Base-by-base conservation (phyloP, 148 eudicot genomes). In the Cornus florida region DNA sequence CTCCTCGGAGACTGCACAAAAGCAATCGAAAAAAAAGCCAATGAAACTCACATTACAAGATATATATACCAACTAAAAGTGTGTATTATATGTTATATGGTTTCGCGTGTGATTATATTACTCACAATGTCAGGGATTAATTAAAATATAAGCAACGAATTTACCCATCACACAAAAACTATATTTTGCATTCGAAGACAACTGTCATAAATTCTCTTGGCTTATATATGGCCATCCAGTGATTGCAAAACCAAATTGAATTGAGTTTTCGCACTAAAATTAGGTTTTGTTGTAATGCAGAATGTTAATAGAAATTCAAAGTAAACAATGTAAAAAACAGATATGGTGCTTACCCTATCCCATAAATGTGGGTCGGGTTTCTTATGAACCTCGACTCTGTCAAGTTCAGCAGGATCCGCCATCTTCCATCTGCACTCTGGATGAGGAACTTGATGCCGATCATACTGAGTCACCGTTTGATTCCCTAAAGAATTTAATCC, bases 361-460 rank as follows among this genome's bases (percentile, higher is more conserved):
- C 98, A 95, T 17, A 95, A 79, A 78, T 82, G 90, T 12, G 97
- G 96, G 78, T 95, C 96, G 10, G 89, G 89, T 78, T 81, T 82
- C 85, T 95, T 95, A 82, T 85, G 82, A 57, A 95, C 97, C 13
- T 71, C 76, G 7, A 93, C 89, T 23, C 70, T 80, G 10, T 90
- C 87, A 70, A 95, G 59, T 10, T 31, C 75, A n/a, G 84, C 85
- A 59, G 97, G 98, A 80, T 87, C 87, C 16, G 81, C 80, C 90
- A 86, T 84, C 80, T 84, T 89, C 98, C 97, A 95, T 22, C 69
- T 85, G 80, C 98, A 95, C 0, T 46, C 73, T 0, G 96, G 95
- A 41, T 91, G 94, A 31, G 89, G 85, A 67, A 82, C 90, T 6
- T 70, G 85, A 79, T 93, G 92, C 64, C 80, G 80, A 39, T 57